Base-by-base conservation (phyloP, 2,329 filamentous ascomycete species). In the Rhynchosporium agropyri region DNA sequence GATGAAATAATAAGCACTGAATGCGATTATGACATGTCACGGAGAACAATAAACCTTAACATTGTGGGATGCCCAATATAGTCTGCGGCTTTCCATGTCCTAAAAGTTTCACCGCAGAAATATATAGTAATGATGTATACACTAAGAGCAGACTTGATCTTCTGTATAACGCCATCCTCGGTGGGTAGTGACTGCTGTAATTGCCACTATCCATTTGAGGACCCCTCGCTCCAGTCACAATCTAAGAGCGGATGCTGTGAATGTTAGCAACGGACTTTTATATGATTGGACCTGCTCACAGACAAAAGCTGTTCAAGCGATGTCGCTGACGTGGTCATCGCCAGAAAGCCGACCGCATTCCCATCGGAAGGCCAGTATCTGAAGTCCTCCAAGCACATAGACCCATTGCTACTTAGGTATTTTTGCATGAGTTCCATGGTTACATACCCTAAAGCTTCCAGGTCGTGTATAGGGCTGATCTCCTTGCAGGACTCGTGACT, bases 391-490 rank as follows among this genome's bases (percentile, higher is more conserved):
- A 60, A 31, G 48, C 58, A 48, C 6, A 60, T 60, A 45, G 49
- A 53, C 49, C 49, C 38, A 54, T 28, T 54, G 28, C 40, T 54
- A 38, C 46, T 60, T 28, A 33, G 48, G 29, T 60, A 60, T 60
- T 60, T 60, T 12, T 60, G 58, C 49, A 60, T 60, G 13, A 60
- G 38, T 54, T 60, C 36, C 38, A 60, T 60, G 28, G 38, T 54
- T 60, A 60, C 40, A 54, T 60, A 60, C 26, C 58, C 58, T 45
- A 60, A 45, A 31, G 36, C 58, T n/a, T 53, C 45, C n/a, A 60
- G 2, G 48, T 60, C 48, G 33, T 53, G 48, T 51, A 29, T 60
- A 9, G 36, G 28, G 1, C 36, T 10, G 13, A 60, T 51, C 58
- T 7, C 13, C 31, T 26, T 51, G 48, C 48, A 60, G 7, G 13